Percentiles rank a stretch among this genome's conserved stretches.
Evolutionary conservation across 352 stramenopile genomes (phyloP).

Genomic region (Thalassiosira oceanica): DNA sequence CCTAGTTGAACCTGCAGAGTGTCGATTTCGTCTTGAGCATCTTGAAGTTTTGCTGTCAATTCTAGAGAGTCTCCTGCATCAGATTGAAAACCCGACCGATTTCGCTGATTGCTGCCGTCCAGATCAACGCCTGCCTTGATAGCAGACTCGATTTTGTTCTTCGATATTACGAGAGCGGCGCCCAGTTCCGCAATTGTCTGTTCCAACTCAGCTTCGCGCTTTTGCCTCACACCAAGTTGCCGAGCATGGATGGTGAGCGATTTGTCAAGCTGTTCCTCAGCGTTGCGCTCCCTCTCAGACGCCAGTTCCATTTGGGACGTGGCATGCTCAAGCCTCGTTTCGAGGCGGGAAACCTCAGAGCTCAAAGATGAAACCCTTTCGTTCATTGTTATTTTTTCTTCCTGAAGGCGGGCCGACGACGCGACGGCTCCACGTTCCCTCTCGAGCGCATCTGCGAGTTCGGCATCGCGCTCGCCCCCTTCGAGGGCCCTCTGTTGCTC

Average conservation of each 20-base stretch:
- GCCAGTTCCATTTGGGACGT: constrained; percentile 49
- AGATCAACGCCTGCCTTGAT: constrained; percentile 6
- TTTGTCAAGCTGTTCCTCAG: constrained; percentile 71
- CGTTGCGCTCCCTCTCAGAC: constrained; percentile 53
- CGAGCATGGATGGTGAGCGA: constrained; percentile 62
- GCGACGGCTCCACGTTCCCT: constrained; percentile 55
- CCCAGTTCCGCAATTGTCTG: constrained; percentile 71
- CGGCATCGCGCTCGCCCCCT: constrained; percentile 63
- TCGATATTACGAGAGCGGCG: constrained; percentile 59
- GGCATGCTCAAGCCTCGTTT: constrained; percentile 57
- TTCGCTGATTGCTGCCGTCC: constrained; percentile 23
- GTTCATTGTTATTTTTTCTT: constrained; percentile 54
- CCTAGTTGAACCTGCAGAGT: constrained; percentile 55
- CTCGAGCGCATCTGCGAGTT: constrained; percentile 64
- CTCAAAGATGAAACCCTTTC: constrained; percentile 43
- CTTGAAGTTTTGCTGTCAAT: constrained; percentile 29
- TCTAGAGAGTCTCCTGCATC: constrained; percentile 50
- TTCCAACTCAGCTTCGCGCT: constrained; percentile 72
- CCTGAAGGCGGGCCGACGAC: constrained; percentile 33
- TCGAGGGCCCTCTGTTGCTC: constrained; percentile 52
- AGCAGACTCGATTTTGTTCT: constrained; percentile 51
- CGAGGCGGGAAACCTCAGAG: constrained; percentile 46
- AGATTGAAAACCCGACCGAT: too few relatives aligned
- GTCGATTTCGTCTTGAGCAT: constrained; percentile 67
- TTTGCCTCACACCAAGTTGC: constrained; percentile 63